Percentiles rank a stretch among this genome's conserved stretches.
Evolutionary conservation across 2,329 filamentous ascomycete genomes (phyloP).

Genomic region (Colletotrichum godetiae): DNA sequence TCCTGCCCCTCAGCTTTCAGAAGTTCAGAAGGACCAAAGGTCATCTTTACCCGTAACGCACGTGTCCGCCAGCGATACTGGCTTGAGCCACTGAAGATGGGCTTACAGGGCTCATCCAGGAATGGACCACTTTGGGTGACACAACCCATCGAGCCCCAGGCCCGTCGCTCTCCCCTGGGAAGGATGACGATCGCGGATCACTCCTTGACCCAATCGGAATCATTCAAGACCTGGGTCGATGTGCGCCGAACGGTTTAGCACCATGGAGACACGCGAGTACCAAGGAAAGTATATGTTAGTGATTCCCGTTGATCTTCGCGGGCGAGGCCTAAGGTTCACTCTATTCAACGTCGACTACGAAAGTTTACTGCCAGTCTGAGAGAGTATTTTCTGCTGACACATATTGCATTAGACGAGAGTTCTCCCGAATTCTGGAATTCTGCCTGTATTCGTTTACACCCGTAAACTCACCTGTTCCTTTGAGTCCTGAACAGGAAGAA

Average conservation of each 20-base stretch:
- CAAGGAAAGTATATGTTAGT: neutral
- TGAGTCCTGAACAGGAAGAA: neutral
- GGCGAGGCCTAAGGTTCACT: neutral
- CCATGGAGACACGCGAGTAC: neutral
- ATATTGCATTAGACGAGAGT: neutral
- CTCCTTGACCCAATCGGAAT: slow-evolving; percentile 28
- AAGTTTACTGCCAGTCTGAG: neutral
- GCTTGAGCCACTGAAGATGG: neutral
- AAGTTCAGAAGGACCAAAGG: neutral
- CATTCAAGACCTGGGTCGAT: slow-evolving; percentile 11
- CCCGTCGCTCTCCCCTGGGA: neutral
- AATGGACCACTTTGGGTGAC: slow-evolving; percentile 25
- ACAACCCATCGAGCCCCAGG: slow-evolving; percentile 24
- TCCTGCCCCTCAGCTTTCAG: neutral
- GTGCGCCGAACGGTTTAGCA: neutral
- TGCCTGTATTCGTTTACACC: neutral
- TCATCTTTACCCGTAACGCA: slow-evolving; percentile 29
- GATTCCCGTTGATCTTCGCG: slow-evolving; percentile 14
- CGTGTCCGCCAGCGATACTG: slow-evolving; percentile 11
- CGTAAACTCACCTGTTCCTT: neutral
- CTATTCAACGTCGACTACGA: neutral
- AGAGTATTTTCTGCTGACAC: neutral
- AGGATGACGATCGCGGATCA: slow-evolving; percentile 6
- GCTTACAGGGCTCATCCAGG: neutral
- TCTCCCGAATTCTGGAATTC: no score